Conservation (phyloP, 2,329 filamentous ascomycete genomes). For the Coniochaeta sp. region DNA sequence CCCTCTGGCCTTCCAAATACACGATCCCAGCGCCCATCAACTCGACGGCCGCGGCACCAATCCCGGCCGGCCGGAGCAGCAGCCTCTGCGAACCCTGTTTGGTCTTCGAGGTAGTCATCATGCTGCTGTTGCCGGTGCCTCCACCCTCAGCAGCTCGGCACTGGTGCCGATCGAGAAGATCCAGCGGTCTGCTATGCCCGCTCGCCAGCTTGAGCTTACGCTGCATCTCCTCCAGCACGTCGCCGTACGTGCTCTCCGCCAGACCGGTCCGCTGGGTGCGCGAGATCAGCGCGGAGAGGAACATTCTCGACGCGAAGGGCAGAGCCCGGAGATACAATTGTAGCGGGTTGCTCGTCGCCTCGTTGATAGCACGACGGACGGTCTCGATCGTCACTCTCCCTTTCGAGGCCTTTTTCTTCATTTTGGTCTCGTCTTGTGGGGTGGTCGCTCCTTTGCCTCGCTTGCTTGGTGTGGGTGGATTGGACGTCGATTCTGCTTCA, state of each 20-base stretch:
- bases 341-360: constrained; percentile 86
- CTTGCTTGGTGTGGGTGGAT: constrained; percentile 53
- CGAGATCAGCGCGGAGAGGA: constrained; percentile 75
- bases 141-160: not conserved
- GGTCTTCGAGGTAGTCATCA: not conserved
- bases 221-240: constrained; percentile 80
- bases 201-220: constrained; percentile 57
- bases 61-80: constrained; percentile 20
- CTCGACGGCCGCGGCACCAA: constrained; percentile 62
- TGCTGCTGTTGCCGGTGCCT: not conserved
- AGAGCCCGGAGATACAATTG: constrained; percentile 82
- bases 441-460: constrained; percentile 11
- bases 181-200: constrained; percentile 43
- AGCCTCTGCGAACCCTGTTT: constrained; percentile 7
- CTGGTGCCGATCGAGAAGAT: constrained; percentile 37
- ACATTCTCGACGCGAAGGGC: constrained; percentile 74
- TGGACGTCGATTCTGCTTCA: constrained; percentile 13
- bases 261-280: constrained; percentile 77
- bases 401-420: constrained; percentile 28
- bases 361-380: constrained; percentile 88
- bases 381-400: constrained; percentile 82
- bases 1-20: constrained; percentile 70
- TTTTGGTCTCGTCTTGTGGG: constrained; percentile 13
- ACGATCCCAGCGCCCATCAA: constrained; percentile 83
- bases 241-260: constrained; percentile 79